Evolutionary conservation across 495 filamentous ascomycete genomes (phyloP).

Genomic region (Neohortaea acidophila): DNA sequence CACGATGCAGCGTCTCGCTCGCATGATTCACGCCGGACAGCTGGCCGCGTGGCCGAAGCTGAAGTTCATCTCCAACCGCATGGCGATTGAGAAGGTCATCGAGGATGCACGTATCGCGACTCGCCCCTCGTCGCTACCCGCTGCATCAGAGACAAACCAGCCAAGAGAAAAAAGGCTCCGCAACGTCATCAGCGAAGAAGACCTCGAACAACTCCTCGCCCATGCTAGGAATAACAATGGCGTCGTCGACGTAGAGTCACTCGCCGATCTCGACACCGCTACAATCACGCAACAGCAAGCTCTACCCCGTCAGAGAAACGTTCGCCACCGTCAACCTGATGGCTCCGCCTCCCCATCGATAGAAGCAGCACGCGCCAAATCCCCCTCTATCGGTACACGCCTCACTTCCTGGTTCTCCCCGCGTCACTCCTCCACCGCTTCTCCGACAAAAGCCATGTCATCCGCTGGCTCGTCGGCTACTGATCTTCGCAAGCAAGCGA

Average conservation of each 20-base stretch:
- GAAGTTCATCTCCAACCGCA: conserved; percentile 72
- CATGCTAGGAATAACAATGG: conserved; percentile 4
- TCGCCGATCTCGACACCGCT: background rate
- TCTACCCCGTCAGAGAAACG: no score
- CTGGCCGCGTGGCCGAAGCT: conserved; percentile 78
- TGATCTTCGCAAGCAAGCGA: conserved; percentile 1
- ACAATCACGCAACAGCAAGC: background rate
- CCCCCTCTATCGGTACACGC: conserved; percentile 19
- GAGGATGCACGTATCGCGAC: conserved; percentile 31
- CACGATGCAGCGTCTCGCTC: conserved; percentile 50
- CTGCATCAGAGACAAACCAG: background rate
- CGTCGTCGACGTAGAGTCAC: conserved; percentile 4
- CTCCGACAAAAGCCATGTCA: no score
- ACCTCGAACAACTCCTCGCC: conserved; percentile 12
- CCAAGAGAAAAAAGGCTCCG: background rate
- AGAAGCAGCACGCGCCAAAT: conserved; percentile 10
- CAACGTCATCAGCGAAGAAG: conserved; percentile 13
- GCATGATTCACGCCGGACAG: conserved; percentile 81
- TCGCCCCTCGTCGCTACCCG: conserved; percentile 1
- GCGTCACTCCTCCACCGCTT: background rate
- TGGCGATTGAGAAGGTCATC: conserved; percentile 67
- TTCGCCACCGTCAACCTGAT: background rate
- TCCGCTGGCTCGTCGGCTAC: conserved; percentile 1
- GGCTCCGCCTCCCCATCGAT: background rate
- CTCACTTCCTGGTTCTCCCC: conserved; percentile 19